Base-by-base conservation (phyloP, 306 rosid genomes). In the Aeschynomene evenia region DNA sequence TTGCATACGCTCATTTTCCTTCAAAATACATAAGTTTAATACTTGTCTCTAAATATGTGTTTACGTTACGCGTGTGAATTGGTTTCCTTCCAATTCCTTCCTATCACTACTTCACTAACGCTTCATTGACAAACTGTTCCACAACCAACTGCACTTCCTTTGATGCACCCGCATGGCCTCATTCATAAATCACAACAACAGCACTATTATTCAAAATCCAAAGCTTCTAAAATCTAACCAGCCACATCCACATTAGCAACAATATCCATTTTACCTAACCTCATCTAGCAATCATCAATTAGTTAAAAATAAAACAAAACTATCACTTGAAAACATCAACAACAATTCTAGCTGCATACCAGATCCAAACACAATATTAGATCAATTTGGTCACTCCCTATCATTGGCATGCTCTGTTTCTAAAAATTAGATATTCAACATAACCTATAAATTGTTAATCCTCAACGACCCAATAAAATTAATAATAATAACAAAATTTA, bases 101-200 rank as follows among this genome's bases (percentile, higher is more conserved):
- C 53, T 21, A 48, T 56, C 73, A 80, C 18, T 36, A 60, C 24
- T 16, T 49, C 69, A 56, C 36, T 12, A 21, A 12, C 16, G 55
- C 43, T 24, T 11, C 36, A 6, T 51, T 46, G 2, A 46, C 34
- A 24, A 63, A 63, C 48, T 51, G 45, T 18, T 55, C 26, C 68
- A 8, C 7, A 2, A 55, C 50, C 54, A 45, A 2, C 31, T 28
- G 23, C 7, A 22, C 42, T 62, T 12, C 48, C 42, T 56, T 49
- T 50, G 36, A 63, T 12, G n/a, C 28, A 62, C 9, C 46, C 56
- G 23, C n/a, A n/a, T n/a, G n/a, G n/a, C n/a, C n/a, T n/a, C 60
- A 11, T 46, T 9, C 51, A 62, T 15, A 61, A 61, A 15, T 31
- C 54, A 69, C 29, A 22, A 18, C 18, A 43, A 15, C 11, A 39